Evolutionary conservation across 768 basidiomycete genomes (phyloP), one percentile per base, ranked within the genome.

Genomic region (Dioszegia aurantiaca): DNA sequence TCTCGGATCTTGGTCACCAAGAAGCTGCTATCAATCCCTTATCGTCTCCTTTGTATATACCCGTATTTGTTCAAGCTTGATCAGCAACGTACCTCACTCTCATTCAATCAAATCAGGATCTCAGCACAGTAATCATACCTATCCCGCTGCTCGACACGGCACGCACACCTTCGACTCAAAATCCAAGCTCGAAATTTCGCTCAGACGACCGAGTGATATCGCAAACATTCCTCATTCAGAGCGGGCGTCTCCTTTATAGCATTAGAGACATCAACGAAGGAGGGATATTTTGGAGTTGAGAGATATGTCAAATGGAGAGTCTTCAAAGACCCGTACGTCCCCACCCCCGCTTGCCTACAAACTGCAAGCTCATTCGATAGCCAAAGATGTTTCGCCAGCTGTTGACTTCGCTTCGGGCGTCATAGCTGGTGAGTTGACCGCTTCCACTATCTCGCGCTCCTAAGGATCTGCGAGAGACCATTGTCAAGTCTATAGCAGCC

Each of bases 381-480:
- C 48, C 33, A 53, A 53, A 53, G 51, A 53, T 27, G 51, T 53
- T 14, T 62, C 65, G 65, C 87, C 88, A 1, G 82, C 82, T 1
- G 74, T 88, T 21, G 88, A 93, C 72, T 90, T 91, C 73, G 71
- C 84, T 40, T 88, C 88, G 4, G 90, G 90, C 4, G 89, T 88
- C 0, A 77, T 86, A 31, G 84, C 85, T 57, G 83, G 83, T 82
- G 42, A 2, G 74, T 60, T 27, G 9, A 8, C 27, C 45, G 9
- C 45, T 26, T 47, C 33, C 33, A 33, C 47, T 16, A 28, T 17
- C 28, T 49, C n/a, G 19, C 37, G 9, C 6, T 28, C n/a, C 51
- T 6, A 33, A 14, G 33, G 14, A 33, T 33, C 33, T 14, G 8
- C 6, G 33, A 33, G 6, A 33, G 33, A 14, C 33, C 33, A n/a